Conservation (phyloP, 768 basidiomycete genomes). For the Exsudoporus frostii region DNA sequence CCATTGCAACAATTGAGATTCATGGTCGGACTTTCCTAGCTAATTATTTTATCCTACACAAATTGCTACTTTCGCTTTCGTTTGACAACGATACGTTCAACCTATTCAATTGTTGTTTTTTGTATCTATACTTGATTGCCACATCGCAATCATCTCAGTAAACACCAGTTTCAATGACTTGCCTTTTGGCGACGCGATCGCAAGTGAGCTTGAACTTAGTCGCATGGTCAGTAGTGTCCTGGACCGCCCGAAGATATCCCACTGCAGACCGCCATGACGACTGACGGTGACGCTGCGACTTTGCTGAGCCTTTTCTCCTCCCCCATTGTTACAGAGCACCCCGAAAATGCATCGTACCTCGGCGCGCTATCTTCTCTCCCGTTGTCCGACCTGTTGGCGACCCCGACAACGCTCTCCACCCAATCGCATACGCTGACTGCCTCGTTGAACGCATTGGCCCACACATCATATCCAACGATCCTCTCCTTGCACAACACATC, state of each 20-base stretch:
- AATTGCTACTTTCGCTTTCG: neutral
- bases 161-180: neutral
- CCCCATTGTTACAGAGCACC: slow-evolving; percentile 8
- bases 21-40: neutral
- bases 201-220: neutral
- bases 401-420: slow-evolving; percentile 75
- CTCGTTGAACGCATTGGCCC: slow-evolving; percentile 85
- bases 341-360: slow-evolving; percentile 50
- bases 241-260: neutral
- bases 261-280: slow-evolving; percentile 17
- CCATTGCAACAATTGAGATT: neutral
- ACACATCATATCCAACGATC: slow-evolving; percentile 89
- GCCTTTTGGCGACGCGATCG: neutral
- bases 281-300: slow-evolving; percentile 21
- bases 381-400: slow-evolving; percentile 63
- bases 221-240: neutral
- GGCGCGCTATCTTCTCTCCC: slow-evolving; percentile 61
- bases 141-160: slow-evolving; percentile 2
- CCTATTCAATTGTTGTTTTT: neutral
- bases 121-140: slow-evolving; percentile 17
- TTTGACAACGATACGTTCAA: neutral
- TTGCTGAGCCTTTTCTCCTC: slow-evolving; percentile 28
- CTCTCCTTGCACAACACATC: slow-evolving; percentile 83
- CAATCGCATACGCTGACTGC: slow-evolving; percentile 86
- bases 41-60: neutral